These are phyloP conservation scores for Terana coerulea DNA, from an alignment of 768 basidiomycete species.

Conservation along the genomic window DNA sequence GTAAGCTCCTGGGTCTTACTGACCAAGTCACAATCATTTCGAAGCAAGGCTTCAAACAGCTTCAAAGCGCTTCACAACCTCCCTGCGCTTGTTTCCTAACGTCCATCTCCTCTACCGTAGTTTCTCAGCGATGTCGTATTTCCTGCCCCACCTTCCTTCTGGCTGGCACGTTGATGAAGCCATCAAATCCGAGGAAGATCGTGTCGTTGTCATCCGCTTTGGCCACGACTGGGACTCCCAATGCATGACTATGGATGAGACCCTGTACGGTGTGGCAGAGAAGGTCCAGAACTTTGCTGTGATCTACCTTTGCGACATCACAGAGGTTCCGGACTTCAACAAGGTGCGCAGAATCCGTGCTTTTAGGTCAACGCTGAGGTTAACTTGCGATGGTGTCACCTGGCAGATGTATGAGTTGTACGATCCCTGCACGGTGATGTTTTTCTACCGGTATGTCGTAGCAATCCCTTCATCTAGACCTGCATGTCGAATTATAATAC, in stretches of 20 bases:
- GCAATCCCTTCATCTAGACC: neutral
- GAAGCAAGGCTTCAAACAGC: too few species aligned
- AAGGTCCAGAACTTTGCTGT: conserved; percentile 99
- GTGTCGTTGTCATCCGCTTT: conserved; percentile 91
- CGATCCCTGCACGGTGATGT: conserved; percentile 96
- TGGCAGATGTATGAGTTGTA: conserved; percentile 97
- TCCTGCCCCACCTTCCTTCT: conserved; percentile 82
- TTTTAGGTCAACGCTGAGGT: neutral
- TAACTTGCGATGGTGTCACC: neutral
- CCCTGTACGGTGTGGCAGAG: conserved; percentile 86
- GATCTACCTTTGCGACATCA: conserved; percentile 93
- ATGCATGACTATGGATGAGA: conserved; percentile 99
- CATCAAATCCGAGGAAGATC: conserved; percentile 96
- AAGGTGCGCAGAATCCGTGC: conserved; percentile 56
- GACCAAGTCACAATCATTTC: too few species aligned
- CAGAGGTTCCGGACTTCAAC: conserved; percentile 97
- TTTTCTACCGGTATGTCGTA: conserved; percentile 84
- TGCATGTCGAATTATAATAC: neutral
- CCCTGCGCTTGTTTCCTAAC: too few species aligned
- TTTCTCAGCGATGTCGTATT: conserved; percentile 88
- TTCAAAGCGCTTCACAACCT: too few species aligned
- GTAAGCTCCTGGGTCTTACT: too few species aligned
- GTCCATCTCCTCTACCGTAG: too few species aligned
- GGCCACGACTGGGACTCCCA: conserved; percentile 92
- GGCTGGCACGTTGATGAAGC: conserved; percentile 99